Evolutionary conservation across 495 filamentous ascomycete genomes (phyloP), one percentile per base, ranked within the genome.

Genomic region (Penicillium coprophilum): DNA sequence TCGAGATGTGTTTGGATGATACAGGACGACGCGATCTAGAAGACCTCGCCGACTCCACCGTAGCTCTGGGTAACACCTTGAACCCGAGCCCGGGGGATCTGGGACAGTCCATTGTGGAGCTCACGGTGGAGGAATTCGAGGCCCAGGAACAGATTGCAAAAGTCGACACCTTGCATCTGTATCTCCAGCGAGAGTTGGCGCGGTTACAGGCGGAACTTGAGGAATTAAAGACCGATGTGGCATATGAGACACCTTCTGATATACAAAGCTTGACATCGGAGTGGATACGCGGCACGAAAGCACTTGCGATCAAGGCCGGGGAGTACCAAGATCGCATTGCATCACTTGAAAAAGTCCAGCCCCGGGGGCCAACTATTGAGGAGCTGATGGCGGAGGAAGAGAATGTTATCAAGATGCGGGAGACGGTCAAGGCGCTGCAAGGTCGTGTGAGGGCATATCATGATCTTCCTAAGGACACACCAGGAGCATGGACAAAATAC

Each of bases 381-480:
- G 75, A 81, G 8, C 61, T 89, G 4, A 68, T 77, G 12, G 71
- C 70, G 24, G 70, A 80, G 54, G 78, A 83, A 54, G 67, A 70
- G n/a, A 67, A 70, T 19, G 61, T 73, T 27, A 60, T 65, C 48
- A 68, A 49, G 23, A 50, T 69, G 47, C 61, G 55, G 34, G 68
- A 71, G 45, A 68, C 46, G 19, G 73, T 86, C 8, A 70, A 79
- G 27, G 64, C 57, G 0, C 72, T 86, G 21, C 85, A 89, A 58
- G 67, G 72, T 8, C 76, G 69, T 0, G 81, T 88, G 36, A 71
- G 74, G 21, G 75, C 71, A 4, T 93, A 88, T 60, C 79, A 85
- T 56, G 84, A 87, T 8, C 65, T 96, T 55, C 88, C 91, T 12
- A 82, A 82, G 13, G 87, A 93, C 59, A 70, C 80, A 27, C 80